Evolutionary conservation across 2,329 filamentous ascomycete species (phyloP).

Genomic region (Grosmannia serpens): DNA sequence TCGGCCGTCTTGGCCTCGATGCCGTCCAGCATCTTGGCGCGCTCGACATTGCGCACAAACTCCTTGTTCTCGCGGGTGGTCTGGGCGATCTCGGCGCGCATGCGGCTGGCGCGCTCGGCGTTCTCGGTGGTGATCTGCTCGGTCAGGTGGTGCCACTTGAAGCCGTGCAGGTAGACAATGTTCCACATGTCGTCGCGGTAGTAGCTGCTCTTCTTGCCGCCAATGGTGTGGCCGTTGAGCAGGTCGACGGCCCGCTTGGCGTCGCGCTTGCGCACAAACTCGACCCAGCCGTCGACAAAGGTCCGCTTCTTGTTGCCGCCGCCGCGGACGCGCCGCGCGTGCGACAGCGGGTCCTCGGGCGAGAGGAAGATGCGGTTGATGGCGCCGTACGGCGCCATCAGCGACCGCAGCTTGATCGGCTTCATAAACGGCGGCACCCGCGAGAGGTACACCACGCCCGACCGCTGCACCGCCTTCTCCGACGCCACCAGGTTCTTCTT

Average conservation of each 20-base stretch:
- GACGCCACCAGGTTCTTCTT: conserved; percentile 58
- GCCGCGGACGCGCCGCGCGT: conserved; percentile 53
- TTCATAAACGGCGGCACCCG: conserved; percentile 85
- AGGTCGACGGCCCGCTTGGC: conserved; percentile 67
- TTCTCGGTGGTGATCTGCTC: conserved; percentile 75
- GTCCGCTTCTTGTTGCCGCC: conserved; percentile 76
- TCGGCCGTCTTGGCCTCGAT: conserved; percentile 51
- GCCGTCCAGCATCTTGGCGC: conserved; percentile 65
- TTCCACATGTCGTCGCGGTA: conserved; percentile 86
- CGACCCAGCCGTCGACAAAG: conserved; percentile 81
- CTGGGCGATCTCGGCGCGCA: conserved; percentile 67
- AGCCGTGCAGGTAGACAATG: conserved; percentile 67
- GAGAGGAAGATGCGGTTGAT: conserved; percentile 71
- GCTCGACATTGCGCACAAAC: conserved; percentile 70
- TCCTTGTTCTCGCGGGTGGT: conserved; percentile 69
- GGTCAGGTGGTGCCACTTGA: conserved; percentile 67
- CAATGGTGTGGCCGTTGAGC: conserved; percentile 66
- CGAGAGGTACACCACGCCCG: conserved; percentile 73
- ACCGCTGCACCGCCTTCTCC: conserved; percentile 55
- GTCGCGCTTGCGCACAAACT: conserved; percentile 64
- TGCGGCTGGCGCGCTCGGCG: conserved; percentile 62
- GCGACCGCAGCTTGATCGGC: conserved; percentile 61
- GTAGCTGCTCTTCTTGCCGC: conserved; percentile 72
- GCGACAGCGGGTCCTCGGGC: conserved; percentile 58
- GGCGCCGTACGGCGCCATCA: conserved; percentile 62